phyloP scores from a whole-genome alignment of 371 early-diverging fungal genomes.

The Syncephalastrum monosporum region DNA sequence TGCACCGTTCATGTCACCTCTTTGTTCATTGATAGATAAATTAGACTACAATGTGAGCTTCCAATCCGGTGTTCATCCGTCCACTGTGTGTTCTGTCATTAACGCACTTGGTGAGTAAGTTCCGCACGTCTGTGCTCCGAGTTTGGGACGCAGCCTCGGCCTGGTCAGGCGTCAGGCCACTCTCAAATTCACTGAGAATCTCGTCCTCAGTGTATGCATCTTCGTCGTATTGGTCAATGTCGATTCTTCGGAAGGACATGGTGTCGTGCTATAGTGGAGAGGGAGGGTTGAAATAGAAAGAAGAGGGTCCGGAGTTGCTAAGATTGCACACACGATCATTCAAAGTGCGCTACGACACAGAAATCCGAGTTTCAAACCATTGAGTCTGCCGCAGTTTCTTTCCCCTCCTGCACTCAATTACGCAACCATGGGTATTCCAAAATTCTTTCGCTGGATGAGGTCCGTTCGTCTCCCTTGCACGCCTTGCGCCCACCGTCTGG shows the following conservation, averaged over 20 bases:
- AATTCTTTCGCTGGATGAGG: constrained; percentile 93
- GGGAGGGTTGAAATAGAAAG: neutral
- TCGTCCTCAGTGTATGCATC: constrained; percentile 72
- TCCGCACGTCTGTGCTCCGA: constrained; percentile 64
- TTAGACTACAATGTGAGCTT: neutral
- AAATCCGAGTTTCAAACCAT: neutral
- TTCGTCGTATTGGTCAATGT: constrained; percentile 83
- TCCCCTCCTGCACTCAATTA: constrained; percentile 5
- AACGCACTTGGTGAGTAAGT: constrained; percentile 43
- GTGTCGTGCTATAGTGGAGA: neutral
- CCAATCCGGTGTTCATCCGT: neutral
- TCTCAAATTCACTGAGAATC: constrained; percentile 41
- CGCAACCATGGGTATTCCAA: constrained; percentile 75
- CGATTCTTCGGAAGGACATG: constrained; percentile 59
- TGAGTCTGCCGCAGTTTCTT: neutral
- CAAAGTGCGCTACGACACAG: neutral
- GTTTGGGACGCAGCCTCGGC: constrained; percentile 54
- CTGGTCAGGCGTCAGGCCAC: constrained; percentile 49
- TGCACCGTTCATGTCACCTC: constrained; percentile 71
- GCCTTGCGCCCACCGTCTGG: neutral
- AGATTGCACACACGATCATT: neutral
- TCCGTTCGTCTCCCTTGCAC: constrained; percentile 11
- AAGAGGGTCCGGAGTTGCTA: neutral
- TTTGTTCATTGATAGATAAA: constrained; percentile 15
- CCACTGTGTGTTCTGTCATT: neutral